These are phyloP conservation scores for Populus hybrid DNA, from an alignment of 441 rosid species.

Conservation along the genomic window DNA sequence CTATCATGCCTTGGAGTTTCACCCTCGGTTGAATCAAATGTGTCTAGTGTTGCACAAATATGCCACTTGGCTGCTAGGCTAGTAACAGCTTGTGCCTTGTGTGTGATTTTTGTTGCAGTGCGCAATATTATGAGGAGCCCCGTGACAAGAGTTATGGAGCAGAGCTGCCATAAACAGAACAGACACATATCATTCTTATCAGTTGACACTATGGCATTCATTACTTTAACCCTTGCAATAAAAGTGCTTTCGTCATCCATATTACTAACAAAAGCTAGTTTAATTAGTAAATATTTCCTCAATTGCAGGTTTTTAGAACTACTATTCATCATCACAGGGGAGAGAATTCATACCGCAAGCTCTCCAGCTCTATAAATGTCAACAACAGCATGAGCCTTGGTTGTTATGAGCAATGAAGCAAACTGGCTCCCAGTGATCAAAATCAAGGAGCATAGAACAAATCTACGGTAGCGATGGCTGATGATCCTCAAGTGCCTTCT, in stretches of 20 bases:
- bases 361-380: slow-evolving; percentile 76
- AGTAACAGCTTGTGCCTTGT: slow-evolving; percentile 81
- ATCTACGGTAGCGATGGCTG: slow-evolving; percentile 73
- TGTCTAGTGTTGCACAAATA: slow-evolving; percentile 69
- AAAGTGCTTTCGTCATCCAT: no score
- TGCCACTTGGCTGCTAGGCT: slow-evolving; percentile 93
- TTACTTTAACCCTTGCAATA: no score
- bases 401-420: slow-evolving; percentile 73
- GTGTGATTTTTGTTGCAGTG: slow-evolving; percentile 88
- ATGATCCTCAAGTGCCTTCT: slow-evolving; percentile 79
- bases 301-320: background rate
- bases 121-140: slow-evolving; percentile 61
- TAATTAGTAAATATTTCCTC: background rate
- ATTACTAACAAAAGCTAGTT: background rate
- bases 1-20: slow-evolving; percentile 49
- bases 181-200: background rate
- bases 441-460: slow-evolving; percentile 58
- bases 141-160: slow-evolving; percentile 70
- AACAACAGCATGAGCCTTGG: slow-evolving; percentile 46
- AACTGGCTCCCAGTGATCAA: slow-evolving; percentile 86
- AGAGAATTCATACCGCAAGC: slow-evolving; percentile 50
- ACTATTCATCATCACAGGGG: background rate
- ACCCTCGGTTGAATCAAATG: slow-evolving; percentile 55
- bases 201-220: background rate
- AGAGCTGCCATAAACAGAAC: slow-evolving; percentile 42